Evolutionary conservation across 176 grass and related monocot species (phyloP).

Genomic region (Cenchrus fungigraminus): DNA sequence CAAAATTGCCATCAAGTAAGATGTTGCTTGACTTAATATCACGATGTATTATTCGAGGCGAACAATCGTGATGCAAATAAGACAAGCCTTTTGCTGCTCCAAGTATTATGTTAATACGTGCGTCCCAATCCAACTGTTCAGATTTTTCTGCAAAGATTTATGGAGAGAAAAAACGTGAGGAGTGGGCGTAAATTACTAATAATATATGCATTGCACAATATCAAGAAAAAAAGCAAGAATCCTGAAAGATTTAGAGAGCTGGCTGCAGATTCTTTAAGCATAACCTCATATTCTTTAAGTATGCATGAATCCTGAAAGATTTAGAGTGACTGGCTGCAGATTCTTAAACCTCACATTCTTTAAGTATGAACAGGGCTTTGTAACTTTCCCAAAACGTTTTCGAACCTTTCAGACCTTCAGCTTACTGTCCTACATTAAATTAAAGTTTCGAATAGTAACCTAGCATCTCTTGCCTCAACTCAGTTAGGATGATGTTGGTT

Average conservation of each 20-base stretch:
- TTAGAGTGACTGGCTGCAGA: background rate
- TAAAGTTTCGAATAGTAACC: background rate
- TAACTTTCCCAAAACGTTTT: background rate
- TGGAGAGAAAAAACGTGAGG: constrained; percentile 20
- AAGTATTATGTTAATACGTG: constrained; percentile 90
- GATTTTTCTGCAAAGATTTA: constrained; percentile 73
- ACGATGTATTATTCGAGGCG: constrained; percentile 97
- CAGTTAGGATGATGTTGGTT: background rate
- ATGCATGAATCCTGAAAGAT: background rate
- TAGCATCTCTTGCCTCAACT: background rate
- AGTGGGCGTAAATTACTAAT: constrained; percentile 13
- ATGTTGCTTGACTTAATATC: constrained; percentile 99
- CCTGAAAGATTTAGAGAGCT: background rate
- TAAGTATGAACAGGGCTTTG: background rate
- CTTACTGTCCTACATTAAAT: background rate
- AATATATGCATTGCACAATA: background rate
- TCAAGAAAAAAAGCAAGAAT: background rate
- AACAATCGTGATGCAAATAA: constrained; percentile 96
- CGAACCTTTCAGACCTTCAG: background rate
- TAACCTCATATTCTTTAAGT: background rate
- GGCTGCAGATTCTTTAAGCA: background rate
- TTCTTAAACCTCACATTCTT: background rate
- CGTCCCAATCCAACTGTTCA: constrained; percentile 91
- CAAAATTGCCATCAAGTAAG: constrained; percentile 91
- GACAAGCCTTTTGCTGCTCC: constrained; percentile 97